Evolutionary conservation across 371 early-diverging fungal genomes (phyloP), one percentile per base, ranked within the genome.

Genomic region (Mortierella sp.): DNA sequence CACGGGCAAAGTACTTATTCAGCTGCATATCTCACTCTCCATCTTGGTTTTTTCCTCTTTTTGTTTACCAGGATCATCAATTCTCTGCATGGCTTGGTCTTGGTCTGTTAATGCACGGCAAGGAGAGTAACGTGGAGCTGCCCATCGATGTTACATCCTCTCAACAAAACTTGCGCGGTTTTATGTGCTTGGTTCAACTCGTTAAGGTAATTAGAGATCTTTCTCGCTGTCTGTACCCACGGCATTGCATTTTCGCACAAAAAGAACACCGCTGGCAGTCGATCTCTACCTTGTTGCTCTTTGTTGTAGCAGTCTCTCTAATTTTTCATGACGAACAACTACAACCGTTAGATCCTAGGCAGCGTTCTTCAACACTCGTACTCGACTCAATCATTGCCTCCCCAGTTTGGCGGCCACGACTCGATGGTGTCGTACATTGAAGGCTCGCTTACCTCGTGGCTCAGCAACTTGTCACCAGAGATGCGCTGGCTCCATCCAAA

Each of bases 371-470:
- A 86, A 43, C 86, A 86, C 54, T 86, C 86, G 44, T 86, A 86
- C 73, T 86, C 86, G 51, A 82, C 86, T 5, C 86, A 81, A 34
- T 86, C 86, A 5, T 59, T 86, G 59, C 86, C 82, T 11, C 82
- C 86, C 16, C 86, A 86, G 54, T 86, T 86, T 72, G 86, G 86
- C 8, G 86, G 86, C 26, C 86, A 86, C 46, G 86, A 86, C 73
- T 86, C 86, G 26, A 81, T 86, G 82, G 86, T 86, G 43, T 79
- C 82, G 5, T 86, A 72, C n/a, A 86, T 86, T 53, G 86, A 86
- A 44, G 86, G 82, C 11, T 81, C 86, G 40, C 82, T 86, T 64
- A 79, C 86, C 4, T 82, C 88, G 16, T 91, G 91, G 91, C 79
- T 88, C 51, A 77, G 76, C 54, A 88, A 87, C 59, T 83, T 86